Percentiles rank a stretch among this genome's conserved stretches.
phyloP scores from a whole-genome alignment of 371 early-diverging fungal genomes.

The Mortierella sp. region DNA sequence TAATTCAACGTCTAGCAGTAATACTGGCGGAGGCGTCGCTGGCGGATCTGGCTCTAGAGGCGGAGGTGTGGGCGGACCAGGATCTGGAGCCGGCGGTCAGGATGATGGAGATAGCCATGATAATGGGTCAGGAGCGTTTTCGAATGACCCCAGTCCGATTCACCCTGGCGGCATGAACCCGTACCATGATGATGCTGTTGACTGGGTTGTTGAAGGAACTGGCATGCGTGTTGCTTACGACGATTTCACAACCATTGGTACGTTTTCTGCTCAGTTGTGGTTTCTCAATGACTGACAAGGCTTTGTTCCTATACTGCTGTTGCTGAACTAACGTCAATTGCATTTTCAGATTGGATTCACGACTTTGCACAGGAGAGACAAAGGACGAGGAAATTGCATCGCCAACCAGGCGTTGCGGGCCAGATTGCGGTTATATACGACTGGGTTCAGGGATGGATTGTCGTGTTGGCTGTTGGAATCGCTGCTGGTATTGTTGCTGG shows the following conservation, averaged over 20 bases:
- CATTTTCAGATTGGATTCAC: conserved; percentile 88
- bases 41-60: conserved; percentile 22
- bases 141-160: conserved; percentile 34
- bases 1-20: conserved; percentile 13
- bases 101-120: conserved; percentile 8
- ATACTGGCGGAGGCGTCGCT: background rate
- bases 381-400: conserved; percentile 74
- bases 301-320: background rate
- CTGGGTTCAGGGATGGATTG: conserved; percentile 90
- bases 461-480: conserved; percentile 80
- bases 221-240: conserved; percentile 73
- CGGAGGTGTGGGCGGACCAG: background rate
- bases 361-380: conserved; percentile 92
- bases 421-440: conserved; percentile 75
- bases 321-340: background rate
- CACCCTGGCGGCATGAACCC: conserved; percentile 52
- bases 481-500: conserved; percentile 86
- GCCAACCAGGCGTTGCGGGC: conserved; percentile 69
- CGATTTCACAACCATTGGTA: conserved; percentile 74
- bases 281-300: background rate
- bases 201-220: conserved; percentile 64
- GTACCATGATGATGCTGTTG: conserved; percentile 57
- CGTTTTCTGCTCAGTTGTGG: background rate
- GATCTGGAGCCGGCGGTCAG: background rate
- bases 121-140: conserved; percentile 5